A percentile compares a stretch with the other conserved stretches of the same genome.
phyloP scores from a whole-genome alignment of 306 rosid species.

The Pachyrhizus erosus region DNA sequence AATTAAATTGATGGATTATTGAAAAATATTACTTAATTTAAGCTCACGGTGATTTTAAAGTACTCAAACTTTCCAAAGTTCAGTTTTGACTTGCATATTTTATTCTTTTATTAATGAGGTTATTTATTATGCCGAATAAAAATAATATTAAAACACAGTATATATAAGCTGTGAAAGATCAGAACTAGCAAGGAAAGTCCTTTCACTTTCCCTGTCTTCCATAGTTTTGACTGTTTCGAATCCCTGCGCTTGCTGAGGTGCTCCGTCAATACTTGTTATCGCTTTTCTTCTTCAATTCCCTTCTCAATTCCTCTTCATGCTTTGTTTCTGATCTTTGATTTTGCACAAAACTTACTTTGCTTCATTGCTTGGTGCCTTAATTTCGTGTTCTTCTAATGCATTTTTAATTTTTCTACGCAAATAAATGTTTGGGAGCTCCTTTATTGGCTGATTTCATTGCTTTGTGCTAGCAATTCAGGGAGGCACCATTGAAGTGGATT shows the following conservation, averaged over 20 bases:
- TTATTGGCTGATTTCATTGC: conserved; percentile 41
- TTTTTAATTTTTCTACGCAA: neutral
- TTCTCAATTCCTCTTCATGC: neutral
- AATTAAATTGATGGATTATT: too few relatives aligned
- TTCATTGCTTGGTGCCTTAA: conserved; percentile 47
- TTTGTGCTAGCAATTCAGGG: conserved; percentile 49
- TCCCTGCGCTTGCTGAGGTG: conserved; percentile 63
- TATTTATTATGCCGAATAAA: neutral
- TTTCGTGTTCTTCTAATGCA: conserved; percentile 41
- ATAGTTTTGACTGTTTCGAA: conserved; percentile 59
- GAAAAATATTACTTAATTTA: neutral
- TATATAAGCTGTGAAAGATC: conserved; percentile 29
- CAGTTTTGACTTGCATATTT: neutral
- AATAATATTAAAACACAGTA: neutral
- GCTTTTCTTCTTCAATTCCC: conserved; percentile 1
- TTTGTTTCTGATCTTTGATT: conserved; percentile 57
- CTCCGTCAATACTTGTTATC: conserved; percentile 46
- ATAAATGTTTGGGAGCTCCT: conserved; percentile 47
- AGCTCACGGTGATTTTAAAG: neutral
- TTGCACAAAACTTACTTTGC: conserved; percentile 10
- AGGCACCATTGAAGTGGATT: conserved; percentile 51
- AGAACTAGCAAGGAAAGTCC: conserved; percentile 39
- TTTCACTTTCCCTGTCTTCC: conserved; percentile 54
- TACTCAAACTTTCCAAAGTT: neutral
- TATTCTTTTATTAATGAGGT: neutral